Conservation (phyloP, 257 asterid species). For the Fraxinus excelsior region DNA sequence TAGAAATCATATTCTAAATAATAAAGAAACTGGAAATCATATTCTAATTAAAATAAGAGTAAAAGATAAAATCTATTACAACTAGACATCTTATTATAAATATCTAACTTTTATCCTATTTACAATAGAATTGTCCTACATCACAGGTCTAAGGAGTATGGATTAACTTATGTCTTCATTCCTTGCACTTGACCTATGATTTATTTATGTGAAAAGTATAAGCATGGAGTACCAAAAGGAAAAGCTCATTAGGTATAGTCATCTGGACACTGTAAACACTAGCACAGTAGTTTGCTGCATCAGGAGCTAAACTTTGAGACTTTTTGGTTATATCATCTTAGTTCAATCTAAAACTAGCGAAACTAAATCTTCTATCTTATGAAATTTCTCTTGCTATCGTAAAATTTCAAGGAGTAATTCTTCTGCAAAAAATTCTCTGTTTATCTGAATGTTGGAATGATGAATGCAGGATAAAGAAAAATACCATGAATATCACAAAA, state of each 20-base stretch:
- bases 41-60: too few species aligned
- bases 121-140: too few species aligned
- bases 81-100: too few species aligned
- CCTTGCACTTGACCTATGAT: conserved; percentile 2
- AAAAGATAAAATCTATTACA: too few species aligned
- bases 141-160: conserved; percentile 3
- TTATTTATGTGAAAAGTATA: conserved; percentile 1
- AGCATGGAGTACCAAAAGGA: not conserved
- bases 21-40: too few species aligned
- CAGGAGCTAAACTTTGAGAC: not conserved
- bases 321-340: not conserved
- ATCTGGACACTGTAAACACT: not conserved
- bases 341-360: conserved; percentile 5
- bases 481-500: not conserved
- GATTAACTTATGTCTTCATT: not conserved
- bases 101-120: too few species aligned
- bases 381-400: not conserved
- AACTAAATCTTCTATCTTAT: not conserved
- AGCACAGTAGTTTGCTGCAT: not conserved
- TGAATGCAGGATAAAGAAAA: not conserved
- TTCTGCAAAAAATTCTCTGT: not conserved
- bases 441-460: not conserved
- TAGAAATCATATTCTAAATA: too few species aligned
- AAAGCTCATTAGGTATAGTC: conserved; percentile 5
- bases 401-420: conserved; percentile 1